Conservation (phyloP, 306 rosid genomes). For the Malus sylvestris region DNA sequence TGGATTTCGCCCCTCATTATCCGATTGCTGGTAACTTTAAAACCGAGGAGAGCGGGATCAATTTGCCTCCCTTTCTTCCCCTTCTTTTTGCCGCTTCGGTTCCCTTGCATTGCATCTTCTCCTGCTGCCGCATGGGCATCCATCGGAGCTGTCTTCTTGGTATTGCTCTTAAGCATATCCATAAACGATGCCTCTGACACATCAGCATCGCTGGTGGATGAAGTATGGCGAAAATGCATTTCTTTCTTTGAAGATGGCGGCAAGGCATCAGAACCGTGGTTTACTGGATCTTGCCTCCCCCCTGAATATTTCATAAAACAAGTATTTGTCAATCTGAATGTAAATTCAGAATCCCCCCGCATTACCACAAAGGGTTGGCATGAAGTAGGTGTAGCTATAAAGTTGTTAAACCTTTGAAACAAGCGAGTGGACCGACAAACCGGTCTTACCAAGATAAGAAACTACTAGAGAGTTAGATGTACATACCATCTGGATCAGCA, state of each 20-base stretch:
- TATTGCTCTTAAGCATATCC: conserved; percentile 49
- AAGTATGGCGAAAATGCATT: conserved; percentile 21
- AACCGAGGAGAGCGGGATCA: conserved; percentile 55
- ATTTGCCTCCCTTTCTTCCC: conserved; percentile 58
- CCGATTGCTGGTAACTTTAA: conserved; percentile 55
- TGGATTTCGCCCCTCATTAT: conserved; percentile 64
- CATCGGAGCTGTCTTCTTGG: conserved; percentile 28
- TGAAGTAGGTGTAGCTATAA: background rate
- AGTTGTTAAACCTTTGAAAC: background rate
- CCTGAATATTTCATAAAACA: conserved; percentile 18
- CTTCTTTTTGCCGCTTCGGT: conserved; percentile 48
- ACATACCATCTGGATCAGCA: conserved; percentile 29
- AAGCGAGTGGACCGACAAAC: background rate
- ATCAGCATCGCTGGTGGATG: conserved; percentile 34
- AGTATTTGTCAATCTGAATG: background rate
- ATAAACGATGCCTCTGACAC: conserved; percentile 51
- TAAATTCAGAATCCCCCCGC: background rate
- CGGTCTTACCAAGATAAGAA: background rate
- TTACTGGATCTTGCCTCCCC: conserved; percentile 29
- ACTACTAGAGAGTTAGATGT: background rate
- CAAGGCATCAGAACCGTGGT: conserved; percentile 24
- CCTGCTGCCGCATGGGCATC: conserved; percentile 21
- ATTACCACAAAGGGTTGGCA: background rate
- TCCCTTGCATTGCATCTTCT: conserved; percentile 39
- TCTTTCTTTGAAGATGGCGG: conserved; percentile 33